Conservation (phyloP, 2,329 filamentous ascomycete genomes). For the Arthroderma uncinatum region DNA sequence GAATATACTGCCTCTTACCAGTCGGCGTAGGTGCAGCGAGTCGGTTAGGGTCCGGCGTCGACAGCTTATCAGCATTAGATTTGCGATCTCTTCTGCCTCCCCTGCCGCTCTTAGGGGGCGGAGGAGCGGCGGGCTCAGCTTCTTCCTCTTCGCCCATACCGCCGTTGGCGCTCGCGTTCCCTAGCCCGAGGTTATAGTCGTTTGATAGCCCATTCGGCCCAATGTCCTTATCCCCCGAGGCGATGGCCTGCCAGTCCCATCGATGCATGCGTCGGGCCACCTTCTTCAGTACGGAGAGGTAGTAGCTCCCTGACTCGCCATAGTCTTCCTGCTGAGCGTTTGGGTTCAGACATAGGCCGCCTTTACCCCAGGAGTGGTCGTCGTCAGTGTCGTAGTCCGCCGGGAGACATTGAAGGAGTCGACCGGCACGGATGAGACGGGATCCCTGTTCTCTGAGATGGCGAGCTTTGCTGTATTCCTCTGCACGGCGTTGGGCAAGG, state of each 20-base stretch:
- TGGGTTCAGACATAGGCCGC: conserved; percentile 33
- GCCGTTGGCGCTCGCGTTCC: background rate
- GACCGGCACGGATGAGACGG: conserved; percentile 32
- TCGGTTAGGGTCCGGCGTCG: background rate
- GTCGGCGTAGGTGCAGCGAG: background rate
- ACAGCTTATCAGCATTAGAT: background rate
- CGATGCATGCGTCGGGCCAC: conserved; percentile 34
- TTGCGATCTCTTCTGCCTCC: conserved; percentile 8
- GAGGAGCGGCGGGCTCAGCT: conserved; percentile 1
- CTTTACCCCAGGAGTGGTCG: conserved; percentile 35
- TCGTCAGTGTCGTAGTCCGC: conserved; percentile 39
- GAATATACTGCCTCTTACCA: conserved; percentile 2
- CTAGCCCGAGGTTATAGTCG: conserved; percentile 6
- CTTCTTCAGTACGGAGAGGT: conserved; percentile 34
- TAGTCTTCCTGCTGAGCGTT: conserved; percentile 36
- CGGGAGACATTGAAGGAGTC: conserved; percentile 33
- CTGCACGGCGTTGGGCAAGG: conserved; percentile 32
- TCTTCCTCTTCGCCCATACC: conserved; percentile 5
- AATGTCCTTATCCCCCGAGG: conserved; percentile 10
- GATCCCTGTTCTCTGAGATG: conserved; percentile 30
- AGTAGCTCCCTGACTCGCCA: conserved; percentile 38
- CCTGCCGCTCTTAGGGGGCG: conserved; percentile 1
- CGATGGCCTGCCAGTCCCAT: conserved; percentile 34
- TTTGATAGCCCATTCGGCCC: conserved; percentile 8
- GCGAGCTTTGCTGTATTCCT: conserved; percentile 30